phyloP scores from a whole-genome alignment of 2,329 filamentous ascomycete genomes.

The Arthroderma uncinatum region DNA sequence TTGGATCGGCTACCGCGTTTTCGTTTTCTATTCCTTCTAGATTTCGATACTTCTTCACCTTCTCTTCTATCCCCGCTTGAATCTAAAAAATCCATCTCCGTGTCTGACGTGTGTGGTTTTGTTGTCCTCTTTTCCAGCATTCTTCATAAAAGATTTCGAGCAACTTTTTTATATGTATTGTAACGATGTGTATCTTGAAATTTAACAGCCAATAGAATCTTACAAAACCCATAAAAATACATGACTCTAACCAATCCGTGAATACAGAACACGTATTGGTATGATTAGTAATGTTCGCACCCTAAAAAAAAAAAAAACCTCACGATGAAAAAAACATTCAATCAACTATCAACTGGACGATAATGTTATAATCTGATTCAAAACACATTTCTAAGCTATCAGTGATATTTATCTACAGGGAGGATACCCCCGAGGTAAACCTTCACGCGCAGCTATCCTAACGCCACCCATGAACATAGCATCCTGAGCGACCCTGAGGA shows the following conservation, averaged over 20 bases:
- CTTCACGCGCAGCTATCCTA: not conserved
- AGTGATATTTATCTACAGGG: not conserved
- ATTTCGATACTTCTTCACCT: not conserved
- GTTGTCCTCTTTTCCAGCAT: not conserved
- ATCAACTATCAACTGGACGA: too few species aligned
- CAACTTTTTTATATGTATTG: not conserved
- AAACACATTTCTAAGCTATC: too few species aligned
- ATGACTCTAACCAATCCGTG: not conserved
- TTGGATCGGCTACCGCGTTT: not conserved
- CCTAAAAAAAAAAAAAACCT: too few species aligned
- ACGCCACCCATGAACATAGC: too few species aligned
- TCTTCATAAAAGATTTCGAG: not conserved
- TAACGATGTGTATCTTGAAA: not conserved
- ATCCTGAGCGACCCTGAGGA: too few species aligned
- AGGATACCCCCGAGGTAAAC: not conserved
- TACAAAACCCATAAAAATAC: not conserved
- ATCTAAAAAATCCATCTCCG: not conserved
- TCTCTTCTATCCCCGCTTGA: not conserved
- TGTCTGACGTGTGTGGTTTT: not conserved
- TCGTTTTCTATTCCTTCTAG: not conserved
- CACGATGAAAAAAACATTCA: too few species aligned
- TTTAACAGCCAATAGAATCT: not conserved
- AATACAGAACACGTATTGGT: not conserved
- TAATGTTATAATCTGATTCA: too few species aligned
- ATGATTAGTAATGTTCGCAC: too few species aligned